These are phyloP conservation scores for Solanum lycopersicoides DNA, from an alignment of 257 asterid genomes.

Conservation along the genomic window DNA sequence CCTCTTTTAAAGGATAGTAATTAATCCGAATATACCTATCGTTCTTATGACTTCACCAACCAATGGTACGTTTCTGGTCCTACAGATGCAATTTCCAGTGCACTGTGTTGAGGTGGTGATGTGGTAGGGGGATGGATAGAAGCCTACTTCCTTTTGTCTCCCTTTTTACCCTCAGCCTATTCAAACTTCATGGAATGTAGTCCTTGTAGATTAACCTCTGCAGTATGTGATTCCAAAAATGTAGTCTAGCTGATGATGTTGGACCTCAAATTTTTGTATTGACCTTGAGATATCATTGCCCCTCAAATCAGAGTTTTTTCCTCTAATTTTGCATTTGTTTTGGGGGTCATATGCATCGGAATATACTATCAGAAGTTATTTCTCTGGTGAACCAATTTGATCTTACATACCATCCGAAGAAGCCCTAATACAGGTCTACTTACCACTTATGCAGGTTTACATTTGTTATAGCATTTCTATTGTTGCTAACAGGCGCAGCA, in stretches of 20 bases:
- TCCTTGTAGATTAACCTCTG: neutral
- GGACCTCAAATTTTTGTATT: neutral
- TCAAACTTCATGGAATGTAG: neutral
- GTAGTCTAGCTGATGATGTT: neutral
- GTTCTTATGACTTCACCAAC: neutral
- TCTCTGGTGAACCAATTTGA: neutral
- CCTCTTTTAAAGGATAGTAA: neutral
- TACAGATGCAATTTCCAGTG: neutral
- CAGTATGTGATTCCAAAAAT: neutral
- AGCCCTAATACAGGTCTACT: neutral
- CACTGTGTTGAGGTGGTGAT: neutral
- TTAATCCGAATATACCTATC: neutral
- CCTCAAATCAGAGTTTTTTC: neutral
- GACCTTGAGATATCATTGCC: neutral
- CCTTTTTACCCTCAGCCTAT: neutral
- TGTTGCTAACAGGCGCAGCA: constrained; percentile 87
- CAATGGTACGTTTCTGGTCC: neutral
- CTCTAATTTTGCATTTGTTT: neutral
- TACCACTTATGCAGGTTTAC: constrained; percentile 57
- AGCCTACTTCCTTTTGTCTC: neutral
- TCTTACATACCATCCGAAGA: neutral
- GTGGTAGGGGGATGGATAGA: neutral
- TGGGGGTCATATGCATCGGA: neutral
- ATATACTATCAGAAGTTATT: neutral
- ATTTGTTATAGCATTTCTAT: constrained; percentile 70